A percentile compares a stretch with the other conserved stretches of the same genome.
Evolutionary conservation across 257 asterid genomes (phyloP).

Genomic region (Solanum lignicaule): DNA sequence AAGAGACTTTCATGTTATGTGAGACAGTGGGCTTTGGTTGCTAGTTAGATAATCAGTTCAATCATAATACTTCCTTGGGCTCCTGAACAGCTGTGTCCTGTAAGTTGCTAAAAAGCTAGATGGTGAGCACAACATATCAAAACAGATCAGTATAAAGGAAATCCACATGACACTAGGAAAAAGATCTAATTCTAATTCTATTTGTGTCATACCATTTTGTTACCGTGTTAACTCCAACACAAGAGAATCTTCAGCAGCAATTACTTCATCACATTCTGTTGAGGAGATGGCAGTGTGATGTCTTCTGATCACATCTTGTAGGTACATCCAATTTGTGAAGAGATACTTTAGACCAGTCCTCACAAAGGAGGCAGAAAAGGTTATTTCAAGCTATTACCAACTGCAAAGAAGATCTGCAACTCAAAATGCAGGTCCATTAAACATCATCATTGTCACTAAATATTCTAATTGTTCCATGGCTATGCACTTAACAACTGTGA

Average conservation of each 20-base stretch:
- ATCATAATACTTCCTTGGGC: neutral
- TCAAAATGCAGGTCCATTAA: slow-evolving; percentile 76
- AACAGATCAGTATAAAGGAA: neutral
- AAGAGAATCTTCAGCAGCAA: neutral
- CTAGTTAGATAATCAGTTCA: neutral
- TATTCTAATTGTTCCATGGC: neutral
- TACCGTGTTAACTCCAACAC: neutral
- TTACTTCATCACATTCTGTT: neutral
- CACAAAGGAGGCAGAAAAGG: slow-evolving; percentile 83
- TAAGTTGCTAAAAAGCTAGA: neutral
- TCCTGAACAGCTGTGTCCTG: neutral
- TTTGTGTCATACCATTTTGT: neutral
- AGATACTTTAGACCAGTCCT: slow-evolving; percentile 81
- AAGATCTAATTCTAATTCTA: neutral
- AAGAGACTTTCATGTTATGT: neutral
- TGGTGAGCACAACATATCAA: neutral
- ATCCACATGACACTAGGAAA: neutral
- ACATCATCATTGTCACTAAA: neutral
- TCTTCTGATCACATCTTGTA: slow-evolving; percentile 16
- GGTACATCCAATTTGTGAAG: slow-evolving; percentile 80
- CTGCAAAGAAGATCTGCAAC: slow-evolving; percentile 95
- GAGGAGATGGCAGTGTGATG: neutral
- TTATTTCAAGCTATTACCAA: slow-evolving; percentile 94
- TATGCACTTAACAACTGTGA: slow-evolving; percentile 9
- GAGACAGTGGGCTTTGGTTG: neutral